Percentiles rank a stretch among this genome's conserved stretches.
Conservation (phyloP, 305 asterid genomes). For the Andrographis paniculata region DNA sequence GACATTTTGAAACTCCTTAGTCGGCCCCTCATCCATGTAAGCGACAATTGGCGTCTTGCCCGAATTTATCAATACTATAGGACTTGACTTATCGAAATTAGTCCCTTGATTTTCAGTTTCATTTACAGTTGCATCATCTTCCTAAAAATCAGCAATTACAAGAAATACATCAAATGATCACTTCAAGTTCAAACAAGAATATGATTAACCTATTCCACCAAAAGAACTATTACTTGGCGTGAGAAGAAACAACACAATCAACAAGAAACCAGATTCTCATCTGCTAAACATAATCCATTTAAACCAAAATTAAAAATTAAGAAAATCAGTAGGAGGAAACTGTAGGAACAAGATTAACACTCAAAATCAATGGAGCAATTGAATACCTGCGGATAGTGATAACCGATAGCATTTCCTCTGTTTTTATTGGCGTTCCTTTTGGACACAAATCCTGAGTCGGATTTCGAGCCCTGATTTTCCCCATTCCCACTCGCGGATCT, state of each 20-base stretch:
- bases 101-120: slow-evolving; percentile 25
- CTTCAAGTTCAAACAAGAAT: background rate
- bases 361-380: background rate
- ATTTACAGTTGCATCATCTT: slow-evolving; percentile 18
- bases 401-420: slow-evolving; percentile 41
- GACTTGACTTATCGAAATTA: slow-evolving; percentile 27
- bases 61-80: slow-evolving; percentile 42
- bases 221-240: slow-evolving; percentile 5
- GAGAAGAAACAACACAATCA: background rate
- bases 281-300: background rate
- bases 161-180: slow-evolving; percentile 8
- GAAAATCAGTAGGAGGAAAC: background rate
- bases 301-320: background rate
- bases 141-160: slow-evolving; percentile 36
- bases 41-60: slow-evolving; percentile 56
- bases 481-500: slow-evolving; percentile 35
- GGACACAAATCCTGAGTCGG: slow-evolving; percentile 23
- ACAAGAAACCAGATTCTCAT: slow-evolving; percentile 11
- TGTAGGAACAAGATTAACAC: slow-evolving; percentile 4
- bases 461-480: slow-evolving; percentile 21
- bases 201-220: background rate
- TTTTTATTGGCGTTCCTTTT: slow-evolving; percentile 25
- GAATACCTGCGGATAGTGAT: slow-evolving; percentile 53
- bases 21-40: slow-evolving; percentile 47
- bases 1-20: slow-evolving; percentile 27